Base-by-base conservation (phyloP, 2,329 filamentous ascomycete species). In the Nemania bipapillata region DNA sequence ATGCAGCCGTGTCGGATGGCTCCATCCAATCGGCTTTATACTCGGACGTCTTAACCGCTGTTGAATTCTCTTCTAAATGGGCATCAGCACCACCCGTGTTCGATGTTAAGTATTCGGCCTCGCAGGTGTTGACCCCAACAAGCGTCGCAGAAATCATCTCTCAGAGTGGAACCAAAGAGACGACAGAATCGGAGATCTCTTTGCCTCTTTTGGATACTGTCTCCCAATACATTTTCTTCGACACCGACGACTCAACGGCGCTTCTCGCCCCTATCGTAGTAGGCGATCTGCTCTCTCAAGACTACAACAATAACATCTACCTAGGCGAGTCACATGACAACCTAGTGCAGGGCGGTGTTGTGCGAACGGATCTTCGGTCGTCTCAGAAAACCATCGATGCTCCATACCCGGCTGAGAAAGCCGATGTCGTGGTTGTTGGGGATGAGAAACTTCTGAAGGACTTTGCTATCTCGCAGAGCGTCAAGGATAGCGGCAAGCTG, bases 161-260 rank as follows among this genome's bases (percentile, higher is more conserved):
- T 79, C 81, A 83, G 72, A 79, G 86, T 70, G 80, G 83, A 66
- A 81, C 79, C 77, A 87, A 88, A 74, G 45, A 73, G 70, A 91
- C 91, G 74, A 86, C 81, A 61, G 80, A 82, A 56, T 77, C 80
- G 26, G 81, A 81, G 65, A 75, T 78, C 78, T 69, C 79, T 74
- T 65, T 84, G 70, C 73, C 73, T 28, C 75, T 80, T n/a, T 79
- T 85, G 54, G 80, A 90, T 63, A 84, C 88, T 72, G 89, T 90
- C 22, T 87, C 92, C 79, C 92, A 98, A 81, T 98, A 96, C 83
- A 91, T 90, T 12, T 97, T 99, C 86, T 98, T 94, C 94, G 92
- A 97, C 74, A 79, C 92, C 47, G 95, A 97, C 77, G 87, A 90
- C 79, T 94, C 94, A 30, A 81, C 84, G 1, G 87, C 91, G 59